Conservation (phyloP, 139 green algal genomes). For the Ulvella scutata region DNA sequence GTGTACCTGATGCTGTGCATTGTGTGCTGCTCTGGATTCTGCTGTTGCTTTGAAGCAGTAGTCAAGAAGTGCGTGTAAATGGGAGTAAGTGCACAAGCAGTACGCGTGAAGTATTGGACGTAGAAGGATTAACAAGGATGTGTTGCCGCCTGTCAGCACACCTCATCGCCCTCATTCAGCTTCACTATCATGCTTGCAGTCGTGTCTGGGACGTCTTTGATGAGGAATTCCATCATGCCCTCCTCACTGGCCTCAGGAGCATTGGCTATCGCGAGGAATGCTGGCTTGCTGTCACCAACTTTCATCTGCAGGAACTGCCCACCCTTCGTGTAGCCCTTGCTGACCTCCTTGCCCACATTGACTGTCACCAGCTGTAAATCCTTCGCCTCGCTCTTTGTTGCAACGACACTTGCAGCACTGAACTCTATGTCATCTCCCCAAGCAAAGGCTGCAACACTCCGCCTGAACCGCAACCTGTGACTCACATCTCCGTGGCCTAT, state of each 20-base stretch:
- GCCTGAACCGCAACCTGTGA: too few species aligned
- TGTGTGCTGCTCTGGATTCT: too few species aligned
- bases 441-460: not conserved
- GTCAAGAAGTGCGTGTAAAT: too few species aligned
- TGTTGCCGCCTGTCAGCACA: not conserved
- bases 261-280: slow-evolving; percentile 83
- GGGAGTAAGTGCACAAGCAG: not conserved
- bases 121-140: not conserved
- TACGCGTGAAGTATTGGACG: not conserved
- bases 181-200: slow-evolving; percentile 39
- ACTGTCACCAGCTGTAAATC: slow-evolving; percentile 36
- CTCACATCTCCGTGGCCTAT: too few species aligned
- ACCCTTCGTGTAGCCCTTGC: slow-evolving; percentile 49
- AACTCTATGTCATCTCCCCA: slow-evolving; percentile 57
- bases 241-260: slow-evolving; percentile 24
- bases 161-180: not conserved
- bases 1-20: too few species aligned
- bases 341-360: slow-evolving; percentile 33
- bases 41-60: too few species aligned
- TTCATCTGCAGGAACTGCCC: slow-evolving; percentile 78
- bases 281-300: slow-evolving; percentile 55
- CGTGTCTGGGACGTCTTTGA: slow-evolving; percentile 37
- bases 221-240: slow-evolving; percentile 34
- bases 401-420: slow-evolving; percentile 14
- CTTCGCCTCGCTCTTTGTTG: slow-evolving; percentile 10